Percentiles rank a stretch among this genome's conserved stretches.
These are phyloP conservation scores for Musa troglodytarum DNA, from an alignment of 176 grass and related monocot species.

Conservation along the genomic window DNA sequence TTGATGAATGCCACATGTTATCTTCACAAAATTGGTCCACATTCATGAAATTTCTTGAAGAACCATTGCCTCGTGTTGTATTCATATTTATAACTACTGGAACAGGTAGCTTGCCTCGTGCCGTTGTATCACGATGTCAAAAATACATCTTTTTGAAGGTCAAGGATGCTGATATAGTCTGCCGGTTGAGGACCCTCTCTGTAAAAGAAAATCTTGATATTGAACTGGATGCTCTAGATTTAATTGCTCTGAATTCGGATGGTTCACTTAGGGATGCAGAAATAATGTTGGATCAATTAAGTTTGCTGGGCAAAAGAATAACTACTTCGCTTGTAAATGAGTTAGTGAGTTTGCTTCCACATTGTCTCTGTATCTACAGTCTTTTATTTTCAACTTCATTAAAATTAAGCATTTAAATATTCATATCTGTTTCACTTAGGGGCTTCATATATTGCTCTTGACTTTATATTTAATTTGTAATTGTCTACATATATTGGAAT, in stretches of 20 bases:
- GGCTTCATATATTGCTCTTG: not conserved
- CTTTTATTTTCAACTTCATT: not conserved
- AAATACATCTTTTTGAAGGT: conserved; percentile 79
- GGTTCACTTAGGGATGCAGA: conserved; percentile 92
- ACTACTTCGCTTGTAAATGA: conserved; percentile 82
- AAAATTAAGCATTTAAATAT: not conserved
- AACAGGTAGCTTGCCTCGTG: conserved; percentile 54
- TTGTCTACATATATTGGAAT: no score
- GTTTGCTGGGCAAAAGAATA: conserved; percentile 87
- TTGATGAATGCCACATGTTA: conserved; percentile 92
- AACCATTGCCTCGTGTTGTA: conserved; percentile 63
- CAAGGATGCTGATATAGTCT: conserved; percentile 74
- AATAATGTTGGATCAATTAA: conserved; percentile 91
- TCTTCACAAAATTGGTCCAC: conserved; percentile 75
- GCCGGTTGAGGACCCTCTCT: conserved; percentile 59
- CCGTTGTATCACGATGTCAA: conserved; percentile 75
- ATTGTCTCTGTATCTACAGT: not conserved
- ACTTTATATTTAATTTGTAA: not conserved
- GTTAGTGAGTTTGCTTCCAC: conserved; percentile 45
- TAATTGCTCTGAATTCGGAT: conserved; percentile 76
- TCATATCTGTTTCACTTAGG: not conserved
- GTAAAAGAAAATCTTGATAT: conserved; percentile 62
- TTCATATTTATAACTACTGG: conserved; percentile 92
- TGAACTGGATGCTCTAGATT: conserved; percentile 85
- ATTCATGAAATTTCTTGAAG: conserved; percentile 88